A percentile compares a stretch with the other conserved stretches of the same genome.
Conservation (phyloP, 108 stramenopile species). For the Nitzschia sp. region DNA sequence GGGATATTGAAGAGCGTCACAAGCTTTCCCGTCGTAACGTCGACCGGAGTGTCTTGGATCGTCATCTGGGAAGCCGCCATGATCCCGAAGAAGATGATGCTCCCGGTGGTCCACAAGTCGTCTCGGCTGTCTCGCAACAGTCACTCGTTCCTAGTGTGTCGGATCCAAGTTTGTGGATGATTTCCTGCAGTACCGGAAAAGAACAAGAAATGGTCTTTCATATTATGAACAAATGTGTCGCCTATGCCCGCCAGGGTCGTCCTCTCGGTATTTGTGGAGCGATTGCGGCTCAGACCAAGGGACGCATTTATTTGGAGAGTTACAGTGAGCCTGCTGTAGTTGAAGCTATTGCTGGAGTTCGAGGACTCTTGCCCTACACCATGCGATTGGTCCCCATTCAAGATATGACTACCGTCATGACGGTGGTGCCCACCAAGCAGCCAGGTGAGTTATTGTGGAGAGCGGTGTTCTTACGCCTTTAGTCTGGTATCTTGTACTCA, state of each 20-base stretch:
- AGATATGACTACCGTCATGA: constrained; percentile 97
- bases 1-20: constrained; percentile 83
- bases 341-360: constrained; percentile 89
- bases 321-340: constrained; percentile 86
- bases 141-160: constrained; percentile 87
- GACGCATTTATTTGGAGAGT: constrained; percentile 93
- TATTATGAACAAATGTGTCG: constrained; percentile 94
- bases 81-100: constrained; percentile 25
- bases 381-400: constrained; percentile 86
- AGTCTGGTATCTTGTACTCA: no score
- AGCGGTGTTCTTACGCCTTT: no score
- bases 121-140: constrained; percentile 85
- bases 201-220: constrained; percentile 88
- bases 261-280: constrained; percentile 85
- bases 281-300: constrained; percentile 85
- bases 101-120: constrained; percentile 45
- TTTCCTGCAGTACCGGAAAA: constrained; percentile 85
- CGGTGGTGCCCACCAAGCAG: constrained; percentile 82
- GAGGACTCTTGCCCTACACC: constrained; percentile 78
- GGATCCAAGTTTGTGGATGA: constrained; percentile 94
- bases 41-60: constrained; percentile 48
- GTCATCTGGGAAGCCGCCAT: not conserved
- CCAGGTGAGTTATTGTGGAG: no score
- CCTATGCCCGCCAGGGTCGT: constrained; percentile 73
- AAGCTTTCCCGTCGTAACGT: constrained; percentile 61